Evolutionary conservation across 2,329 filamentous ascomycete species (phyloP), one percentile per base, ranked within the genome.

Genomic region (Endoconidiophora polonica): DNA sequence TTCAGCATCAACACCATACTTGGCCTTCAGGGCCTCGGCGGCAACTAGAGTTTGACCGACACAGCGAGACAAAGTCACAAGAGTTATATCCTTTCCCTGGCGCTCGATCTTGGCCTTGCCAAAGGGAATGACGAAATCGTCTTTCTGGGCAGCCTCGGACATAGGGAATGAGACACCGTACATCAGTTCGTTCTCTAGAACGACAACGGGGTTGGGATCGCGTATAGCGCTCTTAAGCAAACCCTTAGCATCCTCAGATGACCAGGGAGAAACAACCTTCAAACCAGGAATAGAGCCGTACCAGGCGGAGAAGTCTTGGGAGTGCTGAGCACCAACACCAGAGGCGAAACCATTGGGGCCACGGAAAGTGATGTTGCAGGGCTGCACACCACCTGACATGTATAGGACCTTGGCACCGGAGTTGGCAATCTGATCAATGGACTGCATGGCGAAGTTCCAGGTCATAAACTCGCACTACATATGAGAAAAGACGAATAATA

Each of bases 381-480:
- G 91, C 71, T 98, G 91, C 67, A 95, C 96, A 67, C 91, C 91
- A 61, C 91, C 91, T 57, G 91, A 96, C 91, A 98, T 98, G 76
- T 98, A 98, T 64, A 98, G 90, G 52, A 91, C 98, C 77, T 98
- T 98, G 63, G 87, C 91, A 59, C 76, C 91, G 46, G 90, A 96
- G 80, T 98, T 98, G 79, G 98, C 88, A 65, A 98, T 86, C 68
- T 98, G 91, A 67, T 98, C 91, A 68, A 98, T 98, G 65, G 91
- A 86, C 73, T 98, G 91, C 91, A 98, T 98, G 68, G 91, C 90
- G 66, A 96, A 96, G 79, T 98, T 98, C 80, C 94, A 96, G 62
- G 91, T 98, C 91, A 98, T 98, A 77, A 98, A 98, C 73, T 98
- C 91, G 77, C 84, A 91, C 86, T 91, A 57, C 6, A 55, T 18